Conservation (phyloP, 1,139 yeast genomes). For the Arxiozyma bovina region DNA sequence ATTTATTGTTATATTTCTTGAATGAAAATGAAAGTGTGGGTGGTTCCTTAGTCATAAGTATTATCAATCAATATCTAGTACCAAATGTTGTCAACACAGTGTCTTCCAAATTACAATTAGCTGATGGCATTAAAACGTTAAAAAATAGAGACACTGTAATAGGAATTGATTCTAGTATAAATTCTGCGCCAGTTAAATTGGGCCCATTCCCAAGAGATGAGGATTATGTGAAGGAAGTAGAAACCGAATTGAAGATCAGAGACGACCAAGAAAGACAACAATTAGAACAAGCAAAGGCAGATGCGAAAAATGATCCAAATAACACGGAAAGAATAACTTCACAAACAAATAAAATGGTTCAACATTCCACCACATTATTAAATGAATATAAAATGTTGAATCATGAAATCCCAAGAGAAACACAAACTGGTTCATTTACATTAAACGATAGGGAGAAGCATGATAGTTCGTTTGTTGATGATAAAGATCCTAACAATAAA, state of each 20-base stretch:
- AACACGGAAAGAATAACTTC: background rate
- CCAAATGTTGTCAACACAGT: conserved; percentile 41
- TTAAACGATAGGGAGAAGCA: conserved; percentile 4
- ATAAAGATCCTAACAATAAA: conserved; percentile 15
- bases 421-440: background rate
- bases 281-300: conserved; percentile 2
- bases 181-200: conserved; percentile 64
- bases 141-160: conserved; percentile 45
- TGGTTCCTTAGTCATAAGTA: conserved; percentile 76
- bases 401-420: background rate
- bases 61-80: conserved; percentile 78
- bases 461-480: background rate
- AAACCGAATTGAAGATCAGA: conserved; percentile 68
- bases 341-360: background rate
- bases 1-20: conserved; percentile 71
- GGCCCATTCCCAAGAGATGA: conserved; percentile 83
- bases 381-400: conserved; percentile 3
- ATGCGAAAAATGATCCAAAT: background rate
- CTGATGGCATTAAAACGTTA: conserved; percentile 27
- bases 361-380: conserved; percentile 12
- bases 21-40: conserved; percentile 92
- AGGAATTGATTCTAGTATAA: conserved; percentile 41
- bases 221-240: conserved; percentile 76
- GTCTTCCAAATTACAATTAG: conserved; percentile 25
- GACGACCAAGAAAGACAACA: conserved; percentile 44